phyloP scores from a whole-genome alignment of 352 stramenopile species.

The Phytophthora parvispora region DNA sequence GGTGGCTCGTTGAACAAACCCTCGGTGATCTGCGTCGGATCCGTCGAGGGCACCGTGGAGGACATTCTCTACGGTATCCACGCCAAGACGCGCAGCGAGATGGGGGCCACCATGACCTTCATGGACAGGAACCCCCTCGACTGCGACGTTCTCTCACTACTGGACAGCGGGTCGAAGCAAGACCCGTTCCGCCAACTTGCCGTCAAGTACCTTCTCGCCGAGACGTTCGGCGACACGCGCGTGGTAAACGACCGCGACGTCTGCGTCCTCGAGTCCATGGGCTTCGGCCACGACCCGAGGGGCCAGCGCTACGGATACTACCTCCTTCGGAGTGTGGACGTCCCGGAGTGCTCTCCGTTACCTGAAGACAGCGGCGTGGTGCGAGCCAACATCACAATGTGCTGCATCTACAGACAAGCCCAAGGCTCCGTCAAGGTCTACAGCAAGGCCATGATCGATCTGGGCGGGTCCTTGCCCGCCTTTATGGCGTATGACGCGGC shows the following conservation, averaged over 20 bases:
- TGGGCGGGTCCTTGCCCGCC: conserved; percentile 53
- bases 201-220: conserved; percentile 63
- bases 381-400: conserved; percentile 62
- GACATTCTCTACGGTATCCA: conserved; percentile 69
- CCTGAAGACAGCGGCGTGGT: conserved; percentile 53
- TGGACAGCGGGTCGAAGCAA: conserved; percentile 49
- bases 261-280: conserved; percentile 62
- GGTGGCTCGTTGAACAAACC: conserved; percentile 26
- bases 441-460: conserved; percentile 63
- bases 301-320: conserved; percentile 64
- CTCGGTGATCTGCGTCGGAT: conserved; percentile 64
- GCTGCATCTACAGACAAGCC: conserved; percentile 73
- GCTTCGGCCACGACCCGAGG: conserved; percentile 42
- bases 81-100: conserved; percentile 65
- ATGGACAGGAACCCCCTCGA: conserved; percentile 54
- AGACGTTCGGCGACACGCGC: conserved; percentile 50
- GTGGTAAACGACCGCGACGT: conserved; percentile 66
- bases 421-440: conserved; percentile 58
- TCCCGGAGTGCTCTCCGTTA: conserved; percentile 56
- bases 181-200: conserved; percentile 68
- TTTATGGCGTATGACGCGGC: conserved; percentile 61
- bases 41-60: conserved; percentile 59
- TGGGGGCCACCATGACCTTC: conserved; percentile 60
- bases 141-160: conserved; percentile 52
- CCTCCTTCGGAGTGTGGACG: conserved; percentile 63